Percentiles rank a stretch among this genome's conserved stretches.
These are phyloP conservation scores for Aspergillus felis DNA, from an alignment of 2,329 filamentous ascomycete species.

Conservation along the genomic window DNA sequence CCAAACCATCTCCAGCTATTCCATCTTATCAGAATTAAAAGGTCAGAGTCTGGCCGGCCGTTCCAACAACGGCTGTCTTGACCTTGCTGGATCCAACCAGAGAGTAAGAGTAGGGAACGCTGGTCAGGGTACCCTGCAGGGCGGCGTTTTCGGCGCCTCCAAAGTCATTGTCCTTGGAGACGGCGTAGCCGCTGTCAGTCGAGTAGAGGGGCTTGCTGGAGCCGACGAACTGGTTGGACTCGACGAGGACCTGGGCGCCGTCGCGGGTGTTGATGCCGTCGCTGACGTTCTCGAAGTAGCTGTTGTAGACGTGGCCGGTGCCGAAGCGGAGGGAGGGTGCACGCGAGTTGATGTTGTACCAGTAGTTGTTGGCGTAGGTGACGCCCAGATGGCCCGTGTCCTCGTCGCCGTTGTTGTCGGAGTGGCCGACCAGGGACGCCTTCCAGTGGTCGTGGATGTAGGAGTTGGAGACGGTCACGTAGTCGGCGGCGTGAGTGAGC, in stretches of 20 bases:
- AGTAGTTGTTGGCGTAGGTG: conserved; percentile 66
- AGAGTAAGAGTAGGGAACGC: conserved; percentile 53
- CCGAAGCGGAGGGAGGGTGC: conserved; percentile 63
- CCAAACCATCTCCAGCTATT: neutral
- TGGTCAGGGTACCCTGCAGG: conserved; percentile 48
- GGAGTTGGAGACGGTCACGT: conserved; percentile 49
- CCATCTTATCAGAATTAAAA: conserved; percentile 17
- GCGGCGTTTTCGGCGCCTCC: conserved; percentile 48
- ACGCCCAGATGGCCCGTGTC: conserved; percentile 61
- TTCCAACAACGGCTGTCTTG: conserved; percentile 41
- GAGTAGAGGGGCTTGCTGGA: conserved; percentile 47
- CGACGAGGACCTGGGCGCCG: conserved; percentile 56
- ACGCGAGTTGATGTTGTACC: conserved; percentile 61
- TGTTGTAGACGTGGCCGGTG: conserved; percentile 60
- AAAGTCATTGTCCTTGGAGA: conserved; percentile 46
- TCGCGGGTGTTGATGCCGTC: conserved; percentile 56
- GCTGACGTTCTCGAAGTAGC: conserved; percentile 43
- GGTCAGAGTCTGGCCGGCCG: conserved; percentile 32
- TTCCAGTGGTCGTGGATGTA: conserved; percentile 60
- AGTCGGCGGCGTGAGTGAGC: conserved; percentile 61
- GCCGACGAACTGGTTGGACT: conserved; percentile 52
- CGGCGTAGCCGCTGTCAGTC: conserved; percentile 43
- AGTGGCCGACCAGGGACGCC: conserved; percentile 57
- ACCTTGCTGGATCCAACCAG: conserved; percentile 50
- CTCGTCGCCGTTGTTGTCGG: conserved; percentile 54